These are phyloP conservation scores for Aspergillus sp. DNA, from an alignment of 2,329 filamentous ascomycete genomes.

Conservation along the genomic window DNA sequence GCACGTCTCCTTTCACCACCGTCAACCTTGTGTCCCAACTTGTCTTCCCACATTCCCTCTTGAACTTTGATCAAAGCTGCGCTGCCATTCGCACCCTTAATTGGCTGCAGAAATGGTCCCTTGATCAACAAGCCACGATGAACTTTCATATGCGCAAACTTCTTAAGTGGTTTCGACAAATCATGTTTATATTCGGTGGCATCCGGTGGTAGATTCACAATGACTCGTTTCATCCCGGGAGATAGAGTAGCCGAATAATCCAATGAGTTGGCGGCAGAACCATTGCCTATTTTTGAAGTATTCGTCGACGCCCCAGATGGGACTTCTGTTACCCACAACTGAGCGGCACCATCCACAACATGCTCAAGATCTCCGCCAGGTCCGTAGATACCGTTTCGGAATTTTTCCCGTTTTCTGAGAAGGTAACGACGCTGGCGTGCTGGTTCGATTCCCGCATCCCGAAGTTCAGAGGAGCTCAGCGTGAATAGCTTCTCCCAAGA, in stretches of 20 bases:
- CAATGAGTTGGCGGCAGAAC: conserved; percentile 25
- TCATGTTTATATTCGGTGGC: conserved; percentile 56
- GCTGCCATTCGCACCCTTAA: conserved; percentile 60
- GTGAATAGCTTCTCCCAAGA: conserved; percentile 90
- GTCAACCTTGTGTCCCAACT: conserved; percentile 85
- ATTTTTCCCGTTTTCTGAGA: conserved; percentile 82
- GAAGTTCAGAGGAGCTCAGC: conserved; percentile 72
- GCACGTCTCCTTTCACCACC: conserved; percentile 89
- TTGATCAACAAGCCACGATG: conserved; percentile 67
- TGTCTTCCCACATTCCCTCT: conserved; percentile 93
- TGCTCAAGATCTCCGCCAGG: conserved; percentile 78
- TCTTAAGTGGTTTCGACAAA: conserved; percentile 47
- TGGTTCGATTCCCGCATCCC: conserved; percentile 82
- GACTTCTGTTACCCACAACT: conserved; percentile 59
- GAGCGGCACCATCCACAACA: conserved; percentile 63
- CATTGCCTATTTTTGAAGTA: conserved; percentile 19
- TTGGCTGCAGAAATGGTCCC: conserved; percentile 70
- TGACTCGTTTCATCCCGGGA: conserved; percentile 56
- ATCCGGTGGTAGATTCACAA: conserved; percentile 60
- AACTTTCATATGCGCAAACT: conserved; percentile 66
- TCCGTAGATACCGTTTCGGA: conserved; percentile 73
- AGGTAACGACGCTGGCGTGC: conserved; percentile 80
- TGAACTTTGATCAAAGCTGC: conserved; percentile 68
- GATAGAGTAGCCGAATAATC: conserved; percentile 53
- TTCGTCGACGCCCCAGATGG: conserved; percentile 38